Evolutionary conservation across 306 rosid species (phyloP), one percentile per base, ranked within the genome.

Genomic region (Cucumis hystrix): DNA sequence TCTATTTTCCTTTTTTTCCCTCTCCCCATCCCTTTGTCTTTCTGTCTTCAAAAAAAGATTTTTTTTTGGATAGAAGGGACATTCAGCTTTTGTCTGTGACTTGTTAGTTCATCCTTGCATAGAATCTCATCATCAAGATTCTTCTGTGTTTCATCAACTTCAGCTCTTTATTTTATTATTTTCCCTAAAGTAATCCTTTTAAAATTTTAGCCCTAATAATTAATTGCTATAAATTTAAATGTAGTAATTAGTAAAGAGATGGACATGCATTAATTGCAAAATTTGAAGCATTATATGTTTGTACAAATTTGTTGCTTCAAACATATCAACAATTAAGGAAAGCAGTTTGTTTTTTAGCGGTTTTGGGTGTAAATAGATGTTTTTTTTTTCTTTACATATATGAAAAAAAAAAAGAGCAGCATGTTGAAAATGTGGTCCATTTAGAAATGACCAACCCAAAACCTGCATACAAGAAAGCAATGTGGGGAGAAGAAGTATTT

Each of bases 51-150:
- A 61, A 41, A 12, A 18, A 17, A 35, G 41, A 4, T 11, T 10
- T 13, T 47, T 47, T 47, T 45, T 45, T 45, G 6, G 56, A 51
- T 51, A 51, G 56, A 51, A 75, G 83, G 83, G 80, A 59, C 86
- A 81, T 72, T 71, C 81, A 82, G 82, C 61, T 63, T 76, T 82
- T 85, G 79, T 79, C 78, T 85, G 79, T 82, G 84, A 78, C 75
- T 70, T 81, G 61, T 74, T 80, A 81, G 47, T 86, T 23, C 76
- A 82, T 52, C 77, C 59, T 80, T 83, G 79, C 71, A 77, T 64
- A 41, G 35, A 64, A 18, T 72, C 82, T 76, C 68, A 74, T 45
- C 55, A 65, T 76, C 39, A 74, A 85, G 86, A 67, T 86, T 76
- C 84, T 70, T 67, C 83, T 41, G 40, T 65, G 28, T 10, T 37